phyloP scores from a whole-genome alignment of 2,329 filamentous ascomycete species.

The Apiospora hydei region DNA sequence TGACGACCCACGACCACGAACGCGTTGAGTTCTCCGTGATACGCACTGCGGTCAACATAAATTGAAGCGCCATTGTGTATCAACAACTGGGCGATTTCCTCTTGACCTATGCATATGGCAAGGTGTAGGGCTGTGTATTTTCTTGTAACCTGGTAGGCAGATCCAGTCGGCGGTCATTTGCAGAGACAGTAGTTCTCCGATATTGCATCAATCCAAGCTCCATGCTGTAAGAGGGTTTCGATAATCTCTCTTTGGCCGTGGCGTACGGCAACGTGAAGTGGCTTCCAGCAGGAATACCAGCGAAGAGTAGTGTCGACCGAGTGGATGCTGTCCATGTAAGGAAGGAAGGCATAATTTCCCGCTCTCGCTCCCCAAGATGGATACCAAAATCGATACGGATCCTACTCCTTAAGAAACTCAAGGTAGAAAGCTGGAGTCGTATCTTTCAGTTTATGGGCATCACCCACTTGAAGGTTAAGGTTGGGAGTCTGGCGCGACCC shows the following conservation, averaged over 20 bases:
- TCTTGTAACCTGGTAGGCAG: too few relatives aligned
- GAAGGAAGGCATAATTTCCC: neutral
- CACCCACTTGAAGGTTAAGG: neutral
- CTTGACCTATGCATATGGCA: neutral
- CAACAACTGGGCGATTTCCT: neutral
- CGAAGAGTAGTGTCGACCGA: too few relatives aligned
- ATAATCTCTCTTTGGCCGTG: neutral
- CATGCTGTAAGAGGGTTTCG: neutral
- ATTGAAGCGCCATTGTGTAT: neutral
- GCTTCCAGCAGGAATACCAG: neutral
- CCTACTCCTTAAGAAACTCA: neutral
- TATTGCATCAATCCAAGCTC: neutral
- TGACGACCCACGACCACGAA: too few relatives aligned
- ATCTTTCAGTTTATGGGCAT: neutral
- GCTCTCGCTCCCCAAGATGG: too few relatives aligned
- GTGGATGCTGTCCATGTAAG: neutral
- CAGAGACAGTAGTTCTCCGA: neutral
- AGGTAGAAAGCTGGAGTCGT: neutral
- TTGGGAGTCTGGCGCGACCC: neutral
- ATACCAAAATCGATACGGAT: too few relatives aligned
- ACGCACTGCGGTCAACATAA: neutral
- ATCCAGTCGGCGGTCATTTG: too few relatives aligned
- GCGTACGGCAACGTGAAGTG: neutral
- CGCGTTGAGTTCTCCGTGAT: too few relatives aligned
- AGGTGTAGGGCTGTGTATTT: neutral